Conservation (phyloP, 306 rosid genomes). For the Luffa acutangula region DNA sequence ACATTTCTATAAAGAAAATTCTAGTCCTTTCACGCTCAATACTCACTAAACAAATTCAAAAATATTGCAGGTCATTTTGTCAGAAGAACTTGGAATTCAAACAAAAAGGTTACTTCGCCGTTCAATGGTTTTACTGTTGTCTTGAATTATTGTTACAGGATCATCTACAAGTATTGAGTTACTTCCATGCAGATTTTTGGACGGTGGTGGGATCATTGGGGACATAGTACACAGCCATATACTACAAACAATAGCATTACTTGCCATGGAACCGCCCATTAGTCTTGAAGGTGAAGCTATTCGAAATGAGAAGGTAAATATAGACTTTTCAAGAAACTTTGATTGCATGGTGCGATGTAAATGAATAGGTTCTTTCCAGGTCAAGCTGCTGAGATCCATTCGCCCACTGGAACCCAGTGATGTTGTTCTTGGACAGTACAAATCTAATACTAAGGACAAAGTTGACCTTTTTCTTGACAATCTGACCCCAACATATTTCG, state of each 20-base stretch:
- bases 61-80: slow-evolving; percentile 49
- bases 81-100: slow-evolving; percentile 64
- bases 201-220: slow-evolving; percentile 75
- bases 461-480: slow-evolving; percentile 37
- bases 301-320: slow-evolving; percentile 80
- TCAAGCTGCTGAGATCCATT: slow-evolving; percentile 77
- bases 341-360: slow-evolving; percentile 13
- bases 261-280: slow-evolving; percentile 93
- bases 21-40: neutral
- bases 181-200: slow-evolving; percentile 52
- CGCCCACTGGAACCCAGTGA: slow-evolving; percentile 63
- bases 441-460: slow-evolving; percentile 39
- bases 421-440: slow-evolving; percentile 86
- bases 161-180: neutral
- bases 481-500: slow-evolving; percentile 76
- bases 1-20: neutral
- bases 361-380: slow-evolving; percentile 49
- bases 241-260: slow-evolving; percentile 83
- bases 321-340: slow-evolving; percentile 11
- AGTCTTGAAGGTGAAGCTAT: slow-evolving; percentile 87
- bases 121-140: neutral
- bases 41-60: neutral
- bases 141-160: neutral
- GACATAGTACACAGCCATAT: slow-evolving; percentile 87
- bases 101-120: slow-evolving; percentile 51